phyloP scores from a whole-genome alignment of 202 grass and related monocot species.

The Brachypodium distachyon region DNA sequence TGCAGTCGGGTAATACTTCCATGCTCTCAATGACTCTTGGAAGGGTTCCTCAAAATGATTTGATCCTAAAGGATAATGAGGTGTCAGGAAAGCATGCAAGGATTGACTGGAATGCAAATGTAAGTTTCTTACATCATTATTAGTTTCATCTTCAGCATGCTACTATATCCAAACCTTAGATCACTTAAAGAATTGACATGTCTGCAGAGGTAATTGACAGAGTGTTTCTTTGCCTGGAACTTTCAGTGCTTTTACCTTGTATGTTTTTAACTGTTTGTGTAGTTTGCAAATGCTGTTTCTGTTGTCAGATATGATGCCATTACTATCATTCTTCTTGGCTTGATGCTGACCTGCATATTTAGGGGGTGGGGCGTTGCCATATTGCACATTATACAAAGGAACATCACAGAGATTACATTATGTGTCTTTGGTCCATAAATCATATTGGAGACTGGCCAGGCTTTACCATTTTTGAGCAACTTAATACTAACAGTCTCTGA shows the following conservation, averaged over 20 bases:
- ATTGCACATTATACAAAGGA: not conserved
- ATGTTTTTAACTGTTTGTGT: not conserved
- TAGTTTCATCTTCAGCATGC: not conserved
- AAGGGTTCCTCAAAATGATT: slow-evolving; percentile 47
- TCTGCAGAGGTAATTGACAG: not conserved
- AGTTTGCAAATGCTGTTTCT: not conserved
- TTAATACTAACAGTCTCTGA: not conserved
- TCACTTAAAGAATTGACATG: not conserved
- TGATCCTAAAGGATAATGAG: slow-evolving; percentile 64
- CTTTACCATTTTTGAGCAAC: not conserved
- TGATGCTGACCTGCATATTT: slow-evolving; percentile 1
- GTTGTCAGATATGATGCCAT: not conserved
- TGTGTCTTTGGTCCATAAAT: not conserved
- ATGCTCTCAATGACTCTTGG: slow-evolving; percentile 46
- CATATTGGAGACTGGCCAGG: not conserved
- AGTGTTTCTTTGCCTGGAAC: not conserved
- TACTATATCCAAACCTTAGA: not conserved
- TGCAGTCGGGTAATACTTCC: slow-evolving; percentile 24
- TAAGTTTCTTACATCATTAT: slow-evolving; percentile 19
- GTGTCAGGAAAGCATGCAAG: slow-evolving; percentile 70
- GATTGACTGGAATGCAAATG: slow-evolving; percentile 58
- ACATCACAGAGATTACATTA: not conserved
- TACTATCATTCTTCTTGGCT: not conserved
- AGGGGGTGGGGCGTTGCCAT: not conserved
- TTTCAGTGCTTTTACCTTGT: not conserved